Evolutionary conservation across 495 filamentous ascomycete genomes (phyloP), one percentile per base, ranked within the genome.

Genomic region (Hypoxylon crocopeplum): DNA sequence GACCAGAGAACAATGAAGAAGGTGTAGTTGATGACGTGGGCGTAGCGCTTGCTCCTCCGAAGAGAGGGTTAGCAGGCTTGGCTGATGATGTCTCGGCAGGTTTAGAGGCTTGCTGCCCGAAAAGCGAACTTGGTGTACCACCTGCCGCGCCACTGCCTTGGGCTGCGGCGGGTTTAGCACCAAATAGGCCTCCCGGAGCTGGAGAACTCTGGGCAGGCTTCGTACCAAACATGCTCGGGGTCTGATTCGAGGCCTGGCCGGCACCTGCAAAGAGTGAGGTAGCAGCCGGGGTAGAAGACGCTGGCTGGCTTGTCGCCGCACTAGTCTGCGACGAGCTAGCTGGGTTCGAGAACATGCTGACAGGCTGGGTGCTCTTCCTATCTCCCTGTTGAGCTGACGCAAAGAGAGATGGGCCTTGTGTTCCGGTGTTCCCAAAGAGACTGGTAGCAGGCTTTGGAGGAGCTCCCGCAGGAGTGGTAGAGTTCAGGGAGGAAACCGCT

Each of bases 401-500:
- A 49, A 68, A 68, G 19, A 48, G 21, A n/a, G 57, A 57, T 21
- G 39, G 27, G 37, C 47, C 8, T 39, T 64, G 63, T 4, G 56
- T 5, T 24, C 63, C 33, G 12, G 71, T 21, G 29, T 48, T 57
- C 7, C 36, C 62, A 47, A 71, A 68, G 12, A 66, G 10, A 1
- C 49, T 46, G 11, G n/a, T 16, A 46, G 54, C 38, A 30, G 66
- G 59, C 27, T 71, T 67, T 39, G 67, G 85, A 16, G 85, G 85
- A 59, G 82, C 83, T 25, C 84, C 84, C 47, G 84, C 85, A 34
- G 85, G 85, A 51, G 85, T 88, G 24, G 85, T 88, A 1, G 84
- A 87, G 21, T 74, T 69, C 30, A 75, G 74, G n/a, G 72, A 62
- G 53, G 34, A 38, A 38, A 84, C 82, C 49, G 80, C 56, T 22